These are phyloP conservation scores for Cladophialophora yegresii DNA, from an alignment of 2,329 filamentous ascomycete species.

Conservation along the genomic window DNA sequence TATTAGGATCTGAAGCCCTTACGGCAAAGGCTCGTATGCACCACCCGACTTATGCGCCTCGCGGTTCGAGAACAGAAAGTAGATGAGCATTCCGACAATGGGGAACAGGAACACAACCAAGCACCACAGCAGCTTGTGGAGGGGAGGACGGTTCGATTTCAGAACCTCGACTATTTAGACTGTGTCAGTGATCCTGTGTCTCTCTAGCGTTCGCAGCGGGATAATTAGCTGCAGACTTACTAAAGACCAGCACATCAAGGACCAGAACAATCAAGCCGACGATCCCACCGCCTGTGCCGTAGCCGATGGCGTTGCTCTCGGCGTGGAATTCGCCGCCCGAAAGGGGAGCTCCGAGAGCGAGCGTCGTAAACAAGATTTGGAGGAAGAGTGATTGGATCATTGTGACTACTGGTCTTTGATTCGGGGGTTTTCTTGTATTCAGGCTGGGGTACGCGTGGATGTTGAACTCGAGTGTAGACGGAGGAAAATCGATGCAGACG, in stretches of 20 bases:
- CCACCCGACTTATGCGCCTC: constrained; percentile 23
- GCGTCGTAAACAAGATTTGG: constrained; percentile 14
- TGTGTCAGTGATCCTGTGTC: background rate
- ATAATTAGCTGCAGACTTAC: constrained; percentile 13
- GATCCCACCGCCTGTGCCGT: constrained; percentile 30
- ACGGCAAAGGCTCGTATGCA: constrained; percentile 29
- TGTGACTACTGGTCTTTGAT: background rate
- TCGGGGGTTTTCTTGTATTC: background rate
- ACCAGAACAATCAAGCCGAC: constrained; percentile 29
- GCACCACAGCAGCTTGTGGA: constrained; percentile 28
- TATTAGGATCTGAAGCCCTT: background rate
- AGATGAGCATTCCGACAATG: constrained; percentile 30
- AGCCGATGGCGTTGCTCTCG: constrained; percentile 16
- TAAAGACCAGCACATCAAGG: constrained; percentile 29
- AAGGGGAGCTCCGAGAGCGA: constrained; percentile 20
- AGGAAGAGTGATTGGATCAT: constrained; percentile 19
- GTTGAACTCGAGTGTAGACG: background rate
- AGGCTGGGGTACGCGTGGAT: background rate
- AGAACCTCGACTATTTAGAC: constrained; percentile 28
- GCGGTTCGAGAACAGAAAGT: constrained; percentile 33
- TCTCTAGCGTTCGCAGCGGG: background rate
- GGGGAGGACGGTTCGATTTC: constrained; percentile 25
- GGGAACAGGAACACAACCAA: constrained; percentile 31
- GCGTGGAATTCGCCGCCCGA: constrained; percentile 7
- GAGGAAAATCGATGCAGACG: background rate